Percentiles rank a stretch among this genome's conserved stretches.
Evolutionary conservation across 768 basidiomycete species (phyloP).

Genomic region (Phylloporus sp.): DNA sequence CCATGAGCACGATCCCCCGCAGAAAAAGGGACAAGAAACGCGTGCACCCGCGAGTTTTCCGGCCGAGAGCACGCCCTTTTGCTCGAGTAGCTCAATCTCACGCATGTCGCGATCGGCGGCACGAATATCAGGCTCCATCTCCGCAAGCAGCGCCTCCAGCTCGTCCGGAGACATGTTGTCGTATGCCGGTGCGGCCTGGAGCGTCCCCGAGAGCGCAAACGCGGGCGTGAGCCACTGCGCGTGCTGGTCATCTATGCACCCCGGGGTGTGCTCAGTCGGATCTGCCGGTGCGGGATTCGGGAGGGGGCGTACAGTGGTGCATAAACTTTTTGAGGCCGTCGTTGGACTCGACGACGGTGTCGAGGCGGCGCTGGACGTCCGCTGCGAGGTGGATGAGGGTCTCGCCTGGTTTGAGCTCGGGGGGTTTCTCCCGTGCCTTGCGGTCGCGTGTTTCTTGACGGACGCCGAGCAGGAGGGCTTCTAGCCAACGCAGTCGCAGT

Average conservation of each 20-base stretch:
- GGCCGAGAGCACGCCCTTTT: slow-evolving; percentile 66
- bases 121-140: slow-evolving; percentile 84
- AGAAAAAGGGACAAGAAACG: neutral
- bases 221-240: slow-evolving; percentile 70
- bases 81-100: slow-evolving; percentile 68
- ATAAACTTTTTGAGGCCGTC: slow-evolving; percentile 75
- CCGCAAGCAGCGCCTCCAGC: slow-evolving; percentile 64
- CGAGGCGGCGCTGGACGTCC: slow-evolving; percentile 55
- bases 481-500: slow-evolving; percentile 74
- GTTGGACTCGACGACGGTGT: slow-evolving; percentile 58
- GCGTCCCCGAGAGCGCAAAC: slow-evolving; percentile 67
- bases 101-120: slow-evolving; percentile 78
- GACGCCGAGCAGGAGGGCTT: slow-evolving; percentile 69
- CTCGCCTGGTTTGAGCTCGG: slow-evolving; percentile 47
- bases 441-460: slow-evolving; percentile 45
- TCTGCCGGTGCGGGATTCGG: neutral
- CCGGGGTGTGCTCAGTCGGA: too few relatives aligned
- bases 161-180: slow-evolving; percentile 64
- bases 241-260: slow-evolving; percentile 63
- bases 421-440: slow-evolving; percentile 32
- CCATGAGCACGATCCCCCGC: neutral
- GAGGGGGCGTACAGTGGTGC: slow-evolving; percentile 50
- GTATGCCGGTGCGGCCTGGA: slow-evolving; percentile 51
- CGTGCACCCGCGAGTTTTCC: slow-evolving; percentile 61
- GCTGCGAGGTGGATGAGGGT: slow-evolving; percentile 58